Evolutionary conservation across 2,329 filamentous ascomycete species (phyloP).

Genomic region (Nemania sp.): DNA sequence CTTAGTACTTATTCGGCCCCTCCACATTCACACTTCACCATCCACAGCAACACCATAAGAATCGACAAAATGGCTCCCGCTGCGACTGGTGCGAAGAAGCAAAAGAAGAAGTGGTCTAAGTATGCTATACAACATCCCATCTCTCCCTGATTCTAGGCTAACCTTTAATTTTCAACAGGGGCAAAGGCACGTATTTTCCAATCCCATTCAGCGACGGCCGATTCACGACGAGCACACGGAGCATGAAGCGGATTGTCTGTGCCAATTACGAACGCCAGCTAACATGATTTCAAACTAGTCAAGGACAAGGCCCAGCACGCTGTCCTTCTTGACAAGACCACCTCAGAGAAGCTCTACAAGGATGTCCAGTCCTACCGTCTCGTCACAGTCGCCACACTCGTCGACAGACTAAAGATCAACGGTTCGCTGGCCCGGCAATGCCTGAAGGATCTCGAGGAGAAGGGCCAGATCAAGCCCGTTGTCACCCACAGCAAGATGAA

Average conservation of each 20-base stretch:
- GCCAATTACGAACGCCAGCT: conserved; percentile 35
- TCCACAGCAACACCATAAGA: conserved; percentile 48
- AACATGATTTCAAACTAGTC: conserved; percentile 63
- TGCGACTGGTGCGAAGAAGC: conserved; percentile 77
- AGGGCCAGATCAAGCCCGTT: conserved; percentile 98
- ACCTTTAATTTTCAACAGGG: conserved; percentile 45
- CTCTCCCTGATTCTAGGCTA: conserved; percentile 36
- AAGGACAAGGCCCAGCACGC: conserved; percentile 99
- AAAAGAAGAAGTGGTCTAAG: conserved; percentile 82
- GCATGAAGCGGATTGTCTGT: conserved; percentile 23
- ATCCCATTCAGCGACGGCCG: conserved; percentile 29
- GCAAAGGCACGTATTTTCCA: conserved; percentile 49
- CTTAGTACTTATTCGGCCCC: conserved; percentile 45
- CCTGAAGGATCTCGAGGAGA: conserved; percentile 94
- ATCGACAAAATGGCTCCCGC: conserved; percentile 62
- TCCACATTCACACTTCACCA: conserved; percentile 47
- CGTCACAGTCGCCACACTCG: conserved; percentile 97
- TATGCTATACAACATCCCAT: conserved; percentile 63
- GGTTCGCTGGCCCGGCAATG: conserved; percentile 93
- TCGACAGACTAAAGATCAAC: conserved; percentile 99
- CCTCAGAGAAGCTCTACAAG: conserved; percentile 98
- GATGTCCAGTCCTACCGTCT: conserved; percentile 99
- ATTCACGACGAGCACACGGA: conserved; percentile 26
- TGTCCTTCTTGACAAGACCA: conserved; percentile 98
- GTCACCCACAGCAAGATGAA: conserved; percentile 96